phyloP scores from a whole-genome alignment of 176 grass and related monocot genomes.

The Urochloa ruziziensis region DNA sequence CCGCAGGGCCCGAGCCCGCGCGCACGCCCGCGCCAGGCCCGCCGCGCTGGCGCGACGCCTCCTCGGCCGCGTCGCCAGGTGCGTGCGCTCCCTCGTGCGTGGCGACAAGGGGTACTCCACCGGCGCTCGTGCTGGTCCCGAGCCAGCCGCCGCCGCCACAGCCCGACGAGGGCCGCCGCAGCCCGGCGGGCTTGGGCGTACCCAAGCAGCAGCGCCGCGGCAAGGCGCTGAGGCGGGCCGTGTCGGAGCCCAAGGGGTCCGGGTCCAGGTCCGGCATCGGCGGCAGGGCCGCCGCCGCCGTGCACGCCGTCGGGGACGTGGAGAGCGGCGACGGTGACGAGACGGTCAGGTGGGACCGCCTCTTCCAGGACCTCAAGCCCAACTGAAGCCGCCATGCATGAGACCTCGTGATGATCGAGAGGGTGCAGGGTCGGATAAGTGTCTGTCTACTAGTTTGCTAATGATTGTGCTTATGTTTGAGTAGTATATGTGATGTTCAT shows the following conservation, averaged over 20 bases:
- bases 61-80: constrained; percentile 36
- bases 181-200: neutral
- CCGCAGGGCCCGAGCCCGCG: neutral
- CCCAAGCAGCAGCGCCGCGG: neutral
- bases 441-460: neutral
- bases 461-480: neutral
- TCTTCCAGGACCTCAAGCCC: constrained; percentile 63
- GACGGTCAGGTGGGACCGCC: constrained; percentile 47
- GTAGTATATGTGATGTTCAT: neutral
- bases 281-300: constrained; percentile 28
- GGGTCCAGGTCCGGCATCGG: neutral
- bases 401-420: neutral
- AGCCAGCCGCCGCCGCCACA: constrained; percentile 1
- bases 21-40: neutral
- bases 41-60: neutral
- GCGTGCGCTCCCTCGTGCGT: constrained; percentile 38
- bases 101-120: constrained; percentile 1
- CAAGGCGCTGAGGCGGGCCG: constrained; percentile 29
- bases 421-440: neutral
- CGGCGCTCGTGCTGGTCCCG: constrained; percentile 53
- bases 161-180: neutral
- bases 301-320: constrained; percentile 37
- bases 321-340: neutral
- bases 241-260: constrained; percentile 26
- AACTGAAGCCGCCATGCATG: constrained; percentile 30